Evolutionary conservation across 352 stramenopile species (phyloP).

Genomic region (Phytopythium mirpurense): DNA sequence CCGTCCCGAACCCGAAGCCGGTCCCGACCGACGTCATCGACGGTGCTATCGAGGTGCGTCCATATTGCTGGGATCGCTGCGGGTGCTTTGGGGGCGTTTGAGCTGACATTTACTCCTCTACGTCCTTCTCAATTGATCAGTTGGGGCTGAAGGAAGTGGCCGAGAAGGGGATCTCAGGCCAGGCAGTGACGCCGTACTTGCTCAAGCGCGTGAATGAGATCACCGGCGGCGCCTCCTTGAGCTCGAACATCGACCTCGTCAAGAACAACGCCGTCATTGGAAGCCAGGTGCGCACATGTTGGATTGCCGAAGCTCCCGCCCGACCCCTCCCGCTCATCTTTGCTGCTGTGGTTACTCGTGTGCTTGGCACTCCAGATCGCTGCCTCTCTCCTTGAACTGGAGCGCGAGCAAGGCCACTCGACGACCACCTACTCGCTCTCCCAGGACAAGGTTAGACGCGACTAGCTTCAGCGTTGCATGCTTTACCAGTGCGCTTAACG

Average conservation of each 20-base stretch:
- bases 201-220: slow-evolving; percentile 91
- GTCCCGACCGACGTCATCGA: slow-evolving; percentile 87
- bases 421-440: slow-evolving; percentile 35
- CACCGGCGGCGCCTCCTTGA: slow-evolving; percentile 89
- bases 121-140: slow-evolving; percentile 10
- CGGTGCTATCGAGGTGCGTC: slow-evolving; percentile 76
- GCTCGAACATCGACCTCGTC: slow-evolving; percentile 96
- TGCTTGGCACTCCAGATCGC: slow-evolving; percentile 34
- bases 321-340: not conserved
- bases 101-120: not conserved
- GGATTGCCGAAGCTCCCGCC: not conserved
- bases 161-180: slow-evolving; percentile 85
- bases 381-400: slow-evolving; percentile 53
- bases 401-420: slow-evolving; percentile 20
- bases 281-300: slow-evolving; percentile 72
- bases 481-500: slow-evolving; percentile 9
- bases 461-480: slow-evolving; percentile 3
- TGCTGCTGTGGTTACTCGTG: not conserved
- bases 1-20: slow-evolving; percentile 86
- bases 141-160: slow-evolving; percentile 81
- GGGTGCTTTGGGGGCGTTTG: no score
- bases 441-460: slow-evolving; percentile 32
- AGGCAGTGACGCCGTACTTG: slow-evolving; percentile 92
- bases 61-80: no score
- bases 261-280: slow-evolving; percentile 95